Conservation (phyloP, 2,329 filamentous ascomycete genomes). For the Fonsecaea erecta region DNA sequence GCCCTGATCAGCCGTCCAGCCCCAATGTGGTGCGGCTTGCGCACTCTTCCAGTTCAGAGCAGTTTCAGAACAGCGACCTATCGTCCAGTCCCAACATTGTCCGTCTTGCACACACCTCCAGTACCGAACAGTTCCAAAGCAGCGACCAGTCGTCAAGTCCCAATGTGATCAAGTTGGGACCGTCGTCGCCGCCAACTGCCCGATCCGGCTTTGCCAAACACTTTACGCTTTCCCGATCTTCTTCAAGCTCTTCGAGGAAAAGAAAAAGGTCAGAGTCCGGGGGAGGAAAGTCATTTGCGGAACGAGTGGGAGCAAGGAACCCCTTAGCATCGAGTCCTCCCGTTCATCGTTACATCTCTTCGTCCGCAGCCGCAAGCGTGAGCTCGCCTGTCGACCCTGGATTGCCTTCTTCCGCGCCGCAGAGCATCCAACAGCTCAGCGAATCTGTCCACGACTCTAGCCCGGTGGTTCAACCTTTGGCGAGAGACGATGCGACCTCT, state of each 20-base stretch:
- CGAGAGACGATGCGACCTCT: slow-evolving; percentile 21
- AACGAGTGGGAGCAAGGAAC: slow-evolving; percentile 26
- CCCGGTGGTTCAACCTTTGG: slow-evolving; percentile 30
- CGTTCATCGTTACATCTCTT: slow-evolving; percentile 41
- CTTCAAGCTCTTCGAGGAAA: slow-evolving; percentile 43
- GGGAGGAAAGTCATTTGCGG: slow-evolving; percentile 21
- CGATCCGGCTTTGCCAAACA: slow-evolving; percentile 39
- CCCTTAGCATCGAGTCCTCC: slow-evolving; percentile 47
- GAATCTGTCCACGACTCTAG: slow-evolving; percentile 31
- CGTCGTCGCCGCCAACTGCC: slow-evolving; percentile 41
- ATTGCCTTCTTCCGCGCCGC: slow-evolving; percentile 28
- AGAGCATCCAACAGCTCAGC: slow-evolving; percentile 23
- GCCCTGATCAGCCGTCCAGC: slow-evolving; percentile 16
- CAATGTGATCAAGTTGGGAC: slow-evolving; percentile 46
- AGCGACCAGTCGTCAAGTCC: slow-evolving; percentile 24
- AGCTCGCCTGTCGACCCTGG: slow-evolving; percentile 22
- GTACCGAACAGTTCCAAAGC: slow-evolving; percentile 33
- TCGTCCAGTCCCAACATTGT: slow-evolving; percentile 50
- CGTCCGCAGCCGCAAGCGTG: slow-evolving; percentile 39
- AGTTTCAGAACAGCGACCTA: slow-evolving; percentile 24
- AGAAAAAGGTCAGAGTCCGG: slow-evolving; percentile 33
- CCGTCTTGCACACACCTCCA: slow-evolving; percentile 46
- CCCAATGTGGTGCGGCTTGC: slow-evolving; percentile 42
- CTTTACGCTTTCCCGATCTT: slow-evolving; percentile 46
- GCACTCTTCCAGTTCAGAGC: slow-evolving; percentile 43